These are phyloP conservation scores for Cubamyces lactineus DNA, from an alignment of 768 basidiomycete species.

Conservation along the genomic window DNA sequence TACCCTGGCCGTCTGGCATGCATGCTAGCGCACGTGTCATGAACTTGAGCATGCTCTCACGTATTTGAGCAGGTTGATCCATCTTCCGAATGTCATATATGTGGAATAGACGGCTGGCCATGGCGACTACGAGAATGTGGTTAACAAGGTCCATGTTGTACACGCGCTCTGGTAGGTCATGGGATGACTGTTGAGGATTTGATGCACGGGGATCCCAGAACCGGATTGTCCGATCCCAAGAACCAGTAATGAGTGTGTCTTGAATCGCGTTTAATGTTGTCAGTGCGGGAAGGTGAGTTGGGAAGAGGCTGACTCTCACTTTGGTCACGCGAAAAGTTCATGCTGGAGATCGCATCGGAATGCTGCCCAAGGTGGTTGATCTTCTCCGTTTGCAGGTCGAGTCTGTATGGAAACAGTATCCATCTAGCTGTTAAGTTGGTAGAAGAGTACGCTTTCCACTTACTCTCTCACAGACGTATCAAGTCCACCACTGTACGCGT, in stretches of 20 bases:
- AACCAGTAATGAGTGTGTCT: conserved; percentile 83
- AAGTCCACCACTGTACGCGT: conserved; percentile 85
- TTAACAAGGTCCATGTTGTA: conserved; percentile 83
- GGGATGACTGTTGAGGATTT: conserved; percentile 57
- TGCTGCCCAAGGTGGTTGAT: conserved; percentile 80
- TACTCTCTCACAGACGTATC: conserved; percentile 85
- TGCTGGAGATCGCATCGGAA: conserved; percentile 74
- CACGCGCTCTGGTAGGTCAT: conserved; percentile 78
- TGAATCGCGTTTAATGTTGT: not conserved
- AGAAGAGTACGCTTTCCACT: conserved; percentile 34
- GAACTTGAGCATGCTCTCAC: conserved; percentile 94
- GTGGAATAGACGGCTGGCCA: conserved; percentile 89
- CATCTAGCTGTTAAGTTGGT: not conserved
- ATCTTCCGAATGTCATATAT: conserved; percentile 89
- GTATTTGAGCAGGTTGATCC: conserved; percentile 69
- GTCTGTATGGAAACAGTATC: conserved; percentile 45
- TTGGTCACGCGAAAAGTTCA: conserved; percentile 67
- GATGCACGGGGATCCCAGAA: conserved; percentile 83
- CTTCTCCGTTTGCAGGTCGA: conserved; percentile 77
- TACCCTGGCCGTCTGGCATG: conserved; percentile 92
- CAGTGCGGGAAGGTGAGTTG: not conserved
- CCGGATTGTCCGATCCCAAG: conserved; percentile 89
- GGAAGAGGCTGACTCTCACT: conserved; percentile 48
- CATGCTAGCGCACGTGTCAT: conserved; percentile 91
- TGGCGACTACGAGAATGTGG: conserved; percentile 84